These are phyloP conservation scores for Labyrinthula sp. DNA, from an alignment of 352 stramenopile genomes.

Conservation along the genomic window DNA sequence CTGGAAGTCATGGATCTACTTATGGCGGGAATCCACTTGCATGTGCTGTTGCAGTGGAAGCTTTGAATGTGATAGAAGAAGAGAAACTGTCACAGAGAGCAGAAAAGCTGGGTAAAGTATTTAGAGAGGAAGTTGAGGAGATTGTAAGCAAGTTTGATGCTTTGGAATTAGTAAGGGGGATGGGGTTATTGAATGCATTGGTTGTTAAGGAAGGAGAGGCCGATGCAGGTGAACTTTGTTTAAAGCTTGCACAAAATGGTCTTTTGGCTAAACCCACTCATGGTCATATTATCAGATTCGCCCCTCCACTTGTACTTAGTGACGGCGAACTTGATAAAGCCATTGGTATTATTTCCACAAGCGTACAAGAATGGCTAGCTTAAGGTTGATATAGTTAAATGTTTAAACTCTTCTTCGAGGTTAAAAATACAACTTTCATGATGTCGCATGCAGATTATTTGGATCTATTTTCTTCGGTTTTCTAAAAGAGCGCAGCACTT, in stretches of 20 bases:
- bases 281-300: constrained; percentile 86
- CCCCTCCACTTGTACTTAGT: constrained; percentile 59
- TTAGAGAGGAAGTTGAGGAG: constrained; percentile 44
- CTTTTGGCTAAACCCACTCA: constrained; percentile 96
- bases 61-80: constrained; percentile 78
- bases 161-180: constrained; percentile 62
- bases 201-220: constrained; percentile 73
- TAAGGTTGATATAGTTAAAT: too few relatives aligned
- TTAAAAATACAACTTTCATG: too few relatives aligned
- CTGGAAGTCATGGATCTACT: constrained; percentile 82
- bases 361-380: too few relatives aligned
- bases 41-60: constrained; percentile 84
- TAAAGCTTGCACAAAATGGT: constrained; percentile 76
- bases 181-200: constrained; percentile 89
- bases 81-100: constrained; percentile 85
- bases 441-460: too few relatives aligned
- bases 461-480: too few relatives aligned
- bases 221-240: constrained; percentile 78
- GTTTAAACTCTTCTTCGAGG: too few relatives aligned
- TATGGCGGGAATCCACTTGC: constrained; percentile 88
- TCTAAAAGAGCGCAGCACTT: too few relatives aligned
- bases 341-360: constrained; percentile 45
- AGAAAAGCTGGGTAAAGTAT: constrained; percentile 67
- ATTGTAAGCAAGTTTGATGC: constrained; percentile 38
- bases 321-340: constrained; percentile 45